A percentile compares a stretch with the other conserved stretches of the same genome.
Evolutionary conservation across 164 flowering plant species (phyloP).

Genomic region (grape (Vitis vinifera)): ASM3070453v1 NC_081823.1:3051001-3051500

Average conservation of each 20-base stretch:
- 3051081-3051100: conserved; percentile 36
- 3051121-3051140: conserved; percentile 33
- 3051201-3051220: conserved; percentile 36
- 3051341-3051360: conserved; percentile 40
- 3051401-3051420: conserved; percentile 41
- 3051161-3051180: conserved; percentile 24
- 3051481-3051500: conserved; percentile 23
- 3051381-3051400: conserved; percentile 29
- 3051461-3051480: conserved; percentile 39
- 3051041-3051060: conserved; percentile 35
- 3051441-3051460: conserved; percentile 31
- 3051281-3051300: conserved; percentile 37
- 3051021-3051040: conserved; percentile 34
- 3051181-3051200: conserved; percentile 39
- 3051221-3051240: conserved; percentile 44
- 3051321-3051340: conserved; percentile 35
- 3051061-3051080: conserved; percentile 30
- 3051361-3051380: conserved; percentile 21
- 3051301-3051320: conserved; percentile 44
- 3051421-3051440: conserved; percentile 26
- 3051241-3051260: conserved; percentile 30
- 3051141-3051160: conserved; percentile 42
- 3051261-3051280: conserved; percentile 45
- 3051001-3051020: conserved; percentile 32
- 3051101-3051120: conserved; percentile 45